Conservation (phyloP, 2,329 filamentous ascomycete genomes). For the Monosporascus ibericus region DNA sequence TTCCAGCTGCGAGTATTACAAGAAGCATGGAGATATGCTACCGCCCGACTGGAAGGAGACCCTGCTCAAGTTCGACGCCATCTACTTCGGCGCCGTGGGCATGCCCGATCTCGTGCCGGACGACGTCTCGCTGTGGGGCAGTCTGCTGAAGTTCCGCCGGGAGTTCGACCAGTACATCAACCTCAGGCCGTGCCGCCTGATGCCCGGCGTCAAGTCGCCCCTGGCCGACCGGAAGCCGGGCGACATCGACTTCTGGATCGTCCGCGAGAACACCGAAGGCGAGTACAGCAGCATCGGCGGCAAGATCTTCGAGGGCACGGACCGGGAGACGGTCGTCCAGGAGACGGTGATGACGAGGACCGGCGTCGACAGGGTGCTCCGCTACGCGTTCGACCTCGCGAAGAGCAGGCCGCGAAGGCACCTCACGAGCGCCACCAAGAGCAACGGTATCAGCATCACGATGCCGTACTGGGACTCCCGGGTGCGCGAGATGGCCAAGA, state of each 20-base stretch:
- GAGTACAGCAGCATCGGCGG: slow-evolving; percentile 60
- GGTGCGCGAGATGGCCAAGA: slow-evolving; percentile 42
- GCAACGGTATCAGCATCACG: slow-evolving; percentile 56
- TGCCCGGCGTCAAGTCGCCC: slow-evolving; percentile 54
- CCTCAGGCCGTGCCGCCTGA: slow-evolving; percentile 56
- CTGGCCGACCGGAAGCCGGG: slow-evolving; percentile 46
- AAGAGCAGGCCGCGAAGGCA: slow-evolving; percentile 46
- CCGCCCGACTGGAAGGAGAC: slow-evolving; percentile 42
- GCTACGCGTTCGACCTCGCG: slow-evolving; percentile 56
- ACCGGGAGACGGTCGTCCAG: slow-evolving; percentile 55
- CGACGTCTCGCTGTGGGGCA: slow-evolving; percentile 61
- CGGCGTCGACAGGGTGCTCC: slow-evolving; percentile 51
- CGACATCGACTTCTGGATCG: slow-evolving; percentile 59
- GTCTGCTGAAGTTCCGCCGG: slow-evolving; percentile 61
- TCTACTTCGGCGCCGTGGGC: slow-evolving; percentile 63
- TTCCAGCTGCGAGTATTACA: slow-evolving; percentile 56
- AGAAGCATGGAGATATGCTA: slow-evolving; percentile 36
- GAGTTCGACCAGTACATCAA: slow-evolving; percentile 65
- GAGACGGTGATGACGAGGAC: slow-evolving; percentile 55
- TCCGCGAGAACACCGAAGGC: slow-evolving; percentile 59
- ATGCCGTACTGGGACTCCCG: slow-evolving; percentile 63
- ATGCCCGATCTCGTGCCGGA: slow-evolving; percentile 51
- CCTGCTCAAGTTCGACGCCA: slow-evolving; percentile 55
- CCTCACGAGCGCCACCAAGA: slow-evolving; percentile 60
- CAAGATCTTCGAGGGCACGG: slow-evolving; percentile 49